Base-by-base conservation (phyloP, 805 yeast species). In the Candida nonsorbophila region DNA sequence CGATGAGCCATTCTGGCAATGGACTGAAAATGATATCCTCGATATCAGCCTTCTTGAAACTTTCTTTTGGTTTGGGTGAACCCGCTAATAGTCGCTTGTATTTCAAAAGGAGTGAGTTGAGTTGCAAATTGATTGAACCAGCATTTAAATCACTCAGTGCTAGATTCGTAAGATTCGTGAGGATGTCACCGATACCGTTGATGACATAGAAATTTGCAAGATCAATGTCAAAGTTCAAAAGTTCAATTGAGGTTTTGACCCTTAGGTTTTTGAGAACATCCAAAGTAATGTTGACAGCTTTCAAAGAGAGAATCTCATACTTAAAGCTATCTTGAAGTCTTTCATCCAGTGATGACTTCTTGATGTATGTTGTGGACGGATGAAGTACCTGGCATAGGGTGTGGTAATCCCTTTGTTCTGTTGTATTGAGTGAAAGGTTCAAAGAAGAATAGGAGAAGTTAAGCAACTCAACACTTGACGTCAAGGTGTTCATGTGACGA, bases 1-100 rank as follows among this genome's bases (percentile, higher is more conserved):
- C 53, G 3, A 55, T 34, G 9, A 64, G 30, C 69, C 69, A 64
- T 4, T 35, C 22, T 1, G 70, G 69, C 9, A 59, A 37, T 14
- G 43, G 25, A 6, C 30, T 30, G 36, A 57, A 56, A 4, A 53
- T 9, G 6, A 27, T 32, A 5, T 42, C 41, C 18, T 36, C 40
- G 5, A 42, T 12, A 7, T 29, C n/a, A 7, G 6, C 11, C 6
- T 10, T 4, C 2, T 26, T 19, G 9, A 25, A 6, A 13, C 16
- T 23, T 6, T 4, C 6, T 9, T 6, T 23, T 15, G 34, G 7
- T n/a, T 21, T 26, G 8, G 5, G 20, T 15, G 22, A 4, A 5
- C 6, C 28, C 5, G 26, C 6, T 8, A 32, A 5, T 7, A 40
- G 26, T 10, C 18, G 30, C 8, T 24, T 27, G 20, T 40, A 36